Base-by-base conservation (phyloP, 768 basidiomycete species). In the Russula sp. region DNA sequence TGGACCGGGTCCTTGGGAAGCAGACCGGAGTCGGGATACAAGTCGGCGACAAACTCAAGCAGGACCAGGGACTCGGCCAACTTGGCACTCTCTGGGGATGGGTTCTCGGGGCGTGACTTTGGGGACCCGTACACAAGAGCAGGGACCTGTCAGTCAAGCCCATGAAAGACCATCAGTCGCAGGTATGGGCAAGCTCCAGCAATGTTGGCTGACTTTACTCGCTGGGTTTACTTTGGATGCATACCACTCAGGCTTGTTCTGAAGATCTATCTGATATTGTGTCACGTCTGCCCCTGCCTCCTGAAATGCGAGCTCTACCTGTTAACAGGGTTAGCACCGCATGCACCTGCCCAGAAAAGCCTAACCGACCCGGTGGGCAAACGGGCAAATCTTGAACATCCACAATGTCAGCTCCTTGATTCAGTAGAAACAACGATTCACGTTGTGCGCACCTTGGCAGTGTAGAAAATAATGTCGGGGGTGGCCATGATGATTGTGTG, bases 171-270 rank as follows among this genome's bases (percentile, higher is more conserved):
- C 1, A 16, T 22, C 25, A 14, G 20, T 47, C 18, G 29, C 7
- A 11, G 7, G 16, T 25, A 20, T 7, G 32, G 36, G 7, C 6
- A 11, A 20, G 14, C 7, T 7, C 18, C 14, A 14, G 3, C 13
- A n/a, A 14, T 9, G 32, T 7, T 5, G 14, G 67, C 71, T 20
- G 67, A 83, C 85, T 77, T 86, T 85, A 70, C 79, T 78, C 1
- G 79, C 83, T 1, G 80, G 80, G 70, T 87, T 86, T 43, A 87
- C 78, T 56, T 80, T 75, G 0, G 79, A 76, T 0, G 80, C 79
- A 68, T 83, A 87, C 85, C 85, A 86, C 53, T 78, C 80, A 0
- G 86, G 86, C 72, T 87, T 87, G 73, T 83, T 81, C 62, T 63
- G 47, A n/a, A 87, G 71, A 66, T 87, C 81, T 43, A 87, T 78